A percentile compares a stretch with the other conserved stretches of the same genome.
Evolutionary conservation across 108 stramenopile genomes (phyloP).

Genomic region (Schizochytrium sp.): DNA sequence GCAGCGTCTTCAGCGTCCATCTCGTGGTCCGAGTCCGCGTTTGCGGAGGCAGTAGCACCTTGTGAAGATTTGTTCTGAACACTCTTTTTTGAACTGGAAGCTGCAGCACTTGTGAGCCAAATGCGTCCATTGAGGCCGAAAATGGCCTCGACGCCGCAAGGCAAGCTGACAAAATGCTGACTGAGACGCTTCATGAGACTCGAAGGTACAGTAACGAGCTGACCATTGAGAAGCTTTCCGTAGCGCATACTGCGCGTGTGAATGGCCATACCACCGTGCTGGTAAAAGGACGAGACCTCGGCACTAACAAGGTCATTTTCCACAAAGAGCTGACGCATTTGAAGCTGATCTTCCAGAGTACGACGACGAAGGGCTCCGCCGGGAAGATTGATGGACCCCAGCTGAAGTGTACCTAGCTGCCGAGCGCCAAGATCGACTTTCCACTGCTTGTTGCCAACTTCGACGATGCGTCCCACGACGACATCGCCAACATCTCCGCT

Average conservation of each 20-base stretch:
- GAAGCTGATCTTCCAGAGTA: slow-evolving; percentile 84
- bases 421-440: slow-evolving; percentile 54
- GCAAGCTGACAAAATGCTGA: slow-evolving; percentile 49
- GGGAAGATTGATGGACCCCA: slow-evolving; percentile 79
- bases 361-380: slow-evolving; percentile 83
- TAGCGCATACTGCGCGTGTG: slow-evolving; percentile 83
- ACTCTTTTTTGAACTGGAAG: neutral
- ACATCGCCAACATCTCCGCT: slow-evolving; percentile 87
- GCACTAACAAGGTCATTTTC: slow-evolving; percentile 84
- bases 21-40: neutral
- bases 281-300: slow-evolving; percentile 52
- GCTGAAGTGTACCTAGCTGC: slow-evolving; percentile 61
- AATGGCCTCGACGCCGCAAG: slow-evolving; percentile 17
- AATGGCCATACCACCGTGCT: slow-evolving; percentile 70
- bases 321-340: slow-evolving; percentile 74
- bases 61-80: neutral
- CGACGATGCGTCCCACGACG: slow-evolving; percentile 81
- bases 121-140: slow-evolving; percentile 16
- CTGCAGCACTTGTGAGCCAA: slow-evolving; percentile 2
- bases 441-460: slow-evolving; percentile 77
- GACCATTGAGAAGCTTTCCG: slow-evolving; percentile 86
- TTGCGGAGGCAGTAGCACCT: neutral
- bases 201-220: slow-evolving; percentile 65
- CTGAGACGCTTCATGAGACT: slow-evolving; percentile 63
- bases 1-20: neutral